A percentile compares a stretch with the other conserved stretches of the same genome.
Conservation (phyloP, 73 alveolate species). For the Paramecium primaurelia region DNA sequence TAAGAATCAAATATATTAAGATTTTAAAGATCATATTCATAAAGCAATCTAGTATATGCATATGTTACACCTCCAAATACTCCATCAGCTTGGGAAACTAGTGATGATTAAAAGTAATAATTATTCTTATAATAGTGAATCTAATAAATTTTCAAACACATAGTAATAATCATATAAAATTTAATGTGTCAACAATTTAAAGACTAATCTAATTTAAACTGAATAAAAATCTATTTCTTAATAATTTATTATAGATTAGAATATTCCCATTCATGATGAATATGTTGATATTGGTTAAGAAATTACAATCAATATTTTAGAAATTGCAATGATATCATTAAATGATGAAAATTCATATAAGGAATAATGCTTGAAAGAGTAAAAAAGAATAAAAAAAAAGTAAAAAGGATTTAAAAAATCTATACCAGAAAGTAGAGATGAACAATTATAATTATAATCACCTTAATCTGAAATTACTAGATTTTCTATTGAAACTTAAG, state of each 20-base stretch:
- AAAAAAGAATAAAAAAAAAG: neutral
- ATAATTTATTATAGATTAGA: neutral
- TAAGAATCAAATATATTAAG: neutral
- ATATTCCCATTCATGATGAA: neutral
- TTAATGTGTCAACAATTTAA: neutral
- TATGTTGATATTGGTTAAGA: neutral
- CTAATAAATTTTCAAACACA: neutral
- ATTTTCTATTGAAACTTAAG: neutral
- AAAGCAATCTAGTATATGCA: neutral
- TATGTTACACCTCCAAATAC: neutral
- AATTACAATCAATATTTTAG: neutral
- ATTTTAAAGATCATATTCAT: neutral
- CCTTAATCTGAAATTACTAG: constrained; percentile 8
- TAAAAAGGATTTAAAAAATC: neutral
- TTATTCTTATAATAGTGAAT: neutral
- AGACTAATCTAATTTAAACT: neutral
- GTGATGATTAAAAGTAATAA: neutral
- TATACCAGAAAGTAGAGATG: constrained; percentile 4
- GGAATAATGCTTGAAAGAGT: neutral
- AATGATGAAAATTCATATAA: neutral
- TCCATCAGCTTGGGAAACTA: neutral
- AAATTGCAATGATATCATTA: neutral
- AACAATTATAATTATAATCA: neutral
- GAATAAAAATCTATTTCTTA: neutral
- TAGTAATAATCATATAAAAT: neutral